These are phyloP conservation scores for Hylodesmum podocarpum DNA, from an alignment of 306 rosid species.

Conservation along the genomic window DNA sequence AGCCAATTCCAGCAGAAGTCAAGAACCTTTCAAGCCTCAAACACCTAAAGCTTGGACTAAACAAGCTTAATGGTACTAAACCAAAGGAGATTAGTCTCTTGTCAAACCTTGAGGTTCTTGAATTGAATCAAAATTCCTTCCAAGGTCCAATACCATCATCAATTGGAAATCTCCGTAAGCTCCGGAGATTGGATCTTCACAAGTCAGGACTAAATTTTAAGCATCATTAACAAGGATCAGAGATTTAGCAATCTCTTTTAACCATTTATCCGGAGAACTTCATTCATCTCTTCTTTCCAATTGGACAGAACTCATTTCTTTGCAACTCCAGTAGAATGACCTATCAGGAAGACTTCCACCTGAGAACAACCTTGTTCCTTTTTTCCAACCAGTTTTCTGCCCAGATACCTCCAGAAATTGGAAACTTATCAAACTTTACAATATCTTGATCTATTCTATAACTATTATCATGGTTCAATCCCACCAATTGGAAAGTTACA, in stretches of 20 bases:
- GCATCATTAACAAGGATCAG: slow-evolving; percentile 28
- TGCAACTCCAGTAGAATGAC: slow-evolving; percentile 18
- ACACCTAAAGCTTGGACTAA: slow-evolving; percentile 20
- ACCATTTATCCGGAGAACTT: slow-evolving; percentile 26
- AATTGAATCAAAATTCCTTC: slow-evolving; percentile 19
- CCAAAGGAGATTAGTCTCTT: slow-evolving; percentile 28
- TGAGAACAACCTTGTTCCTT: slow-evolving; percentile 18
- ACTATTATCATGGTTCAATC: slow-evolving; percentile 24
- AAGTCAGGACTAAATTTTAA: slow-evolving; percentile 20
- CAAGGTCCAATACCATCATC: slow-evolving; percentile 31
- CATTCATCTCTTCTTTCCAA: slow-evolving; percentile 29
- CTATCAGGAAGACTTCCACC: slow-evolving; percentile 28
- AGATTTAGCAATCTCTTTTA: slow-evolving; percentile 19
- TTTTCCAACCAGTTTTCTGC: slow-evolving; percentile 22
- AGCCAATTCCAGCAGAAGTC: slow-evolving; percentile 21
- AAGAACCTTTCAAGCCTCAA: slow-evolving; percentile 23
- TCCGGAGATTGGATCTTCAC: slow-evolving; percentile 15
- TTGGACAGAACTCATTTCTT: slow-evolving; percentile 23
- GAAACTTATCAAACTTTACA: slow-evolving; percentile 24
- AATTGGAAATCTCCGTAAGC: slow-evolving; percentile 20
- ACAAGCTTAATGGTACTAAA: slow-evolving; percentile 25
- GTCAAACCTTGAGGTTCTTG: slow-evolving; percentile 33
- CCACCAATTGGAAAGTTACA: slow-evolving; percentile 33
- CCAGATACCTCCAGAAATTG: slow-evolving; percentile 20
- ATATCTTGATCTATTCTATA: neutral